Conservation (phyloP, 1,284 basidiomycete species). For the Calocybe gambosa region DNA sequence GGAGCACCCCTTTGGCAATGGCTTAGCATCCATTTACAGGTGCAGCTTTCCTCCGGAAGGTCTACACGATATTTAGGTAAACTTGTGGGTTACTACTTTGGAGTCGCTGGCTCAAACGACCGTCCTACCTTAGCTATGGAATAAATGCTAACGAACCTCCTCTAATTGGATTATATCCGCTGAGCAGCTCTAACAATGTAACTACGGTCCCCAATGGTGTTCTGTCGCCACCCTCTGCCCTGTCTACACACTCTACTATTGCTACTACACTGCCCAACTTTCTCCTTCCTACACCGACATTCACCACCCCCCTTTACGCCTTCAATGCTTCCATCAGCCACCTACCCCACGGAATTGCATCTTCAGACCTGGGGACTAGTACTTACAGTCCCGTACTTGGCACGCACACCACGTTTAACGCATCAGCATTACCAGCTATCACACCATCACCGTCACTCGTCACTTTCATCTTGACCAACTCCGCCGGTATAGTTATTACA, state of each 20-base stretch:
- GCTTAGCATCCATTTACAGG: conserved; percentile 32
- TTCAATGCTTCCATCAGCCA: conserved; percentile 66
- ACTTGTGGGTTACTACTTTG: conserved; percentile 2
- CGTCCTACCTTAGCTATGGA: conserved; percentile 47
- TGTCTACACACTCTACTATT: conserved; percentile 49
- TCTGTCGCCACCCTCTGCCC: conserved; percentile 51
- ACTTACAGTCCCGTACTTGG: conserved; percentile 58
- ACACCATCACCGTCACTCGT: conserved; percentile 34
- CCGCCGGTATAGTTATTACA: conserved; percentile 37
- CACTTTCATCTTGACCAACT: conserved; percentile 41
- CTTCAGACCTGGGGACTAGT: conserved; percentile 57
- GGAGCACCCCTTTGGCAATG: neutral
- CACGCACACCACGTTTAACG: conserved; percentile 25
- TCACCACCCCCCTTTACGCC: conserved; percentile 59
- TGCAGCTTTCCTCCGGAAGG: conserved; percentile 72
- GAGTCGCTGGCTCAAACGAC: conserved; percentile 1
- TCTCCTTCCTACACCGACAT: conserved; percentile 60
- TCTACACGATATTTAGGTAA: conserved; percentile 80
- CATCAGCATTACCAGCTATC: conserved; percentile 43
- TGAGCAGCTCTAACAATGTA: conserved; percentile 39
- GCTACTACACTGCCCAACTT: conserved; percentile 73
- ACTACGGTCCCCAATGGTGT: conserved; percentile 38
- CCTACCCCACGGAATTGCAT: conserved; percentile 44
- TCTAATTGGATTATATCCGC: conserved; percentile 65
- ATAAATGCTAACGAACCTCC: conserved; percentile 68